Percentiles rank a stretch among this genome's conserved stretches.
Evolutionary conservation across 208 protist genomes (phyloP).

Genomic region (Zelonia costaricensis): DNA sequence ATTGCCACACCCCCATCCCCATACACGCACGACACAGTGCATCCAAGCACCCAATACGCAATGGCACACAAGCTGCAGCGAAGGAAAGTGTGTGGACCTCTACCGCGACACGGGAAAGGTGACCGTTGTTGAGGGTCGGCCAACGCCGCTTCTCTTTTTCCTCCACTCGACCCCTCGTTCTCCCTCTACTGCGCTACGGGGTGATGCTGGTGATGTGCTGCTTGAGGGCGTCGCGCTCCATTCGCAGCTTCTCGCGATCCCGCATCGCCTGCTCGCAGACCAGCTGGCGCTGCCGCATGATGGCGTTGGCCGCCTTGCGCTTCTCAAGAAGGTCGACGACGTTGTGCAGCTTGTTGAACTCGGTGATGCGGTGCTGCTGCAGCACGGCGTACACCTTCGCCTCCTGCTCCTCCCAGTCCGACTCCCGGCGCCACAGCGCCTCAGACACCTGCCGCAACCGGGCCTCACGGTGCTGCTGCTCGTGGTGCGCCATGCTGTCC

Average conservation of each 20-base stretch:
- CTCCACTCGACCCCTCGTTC: no score
- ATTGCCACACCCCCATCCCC: no score
- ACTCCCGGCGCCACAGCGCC: conserved; percentile 42
- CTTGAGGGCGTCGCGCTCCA: conserved; percentile 33
- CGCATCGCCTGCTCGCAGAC: conserved; percentile 44
- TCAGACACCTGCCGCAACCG: conserved; percentile 34
- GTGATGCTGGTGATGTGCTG: conserved; percentile 6
- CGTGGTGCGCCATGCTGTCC: conserved; percentile 37
- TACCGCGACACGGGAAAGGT: no score
- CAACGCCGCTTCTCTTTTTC: no score
- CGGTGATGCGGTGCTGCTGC: conserved; percentile 61
- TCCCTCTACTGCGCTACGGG: no score
- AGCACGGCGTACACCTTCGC: conserved; percentile 58
- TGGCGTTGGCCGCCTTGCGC: conserved; percentile 42
- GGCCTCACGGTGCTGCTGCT: conserved; percentile 35
- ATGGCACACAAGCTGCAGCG: no score
- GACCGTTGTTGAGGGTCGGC: no score
- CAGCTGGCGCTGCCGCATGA: conserved; percentile 51
- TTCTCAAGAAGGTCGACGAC: conserved; percentile 69
- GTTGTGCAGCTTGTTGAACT: conserved; percentile 75
- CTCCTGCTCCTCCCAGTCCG: conserved; percentile 61
- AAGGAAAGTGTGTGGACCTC: no score
- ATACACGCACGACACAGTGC: no score
- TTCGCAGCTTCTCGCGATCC: conserved; percentile 45
- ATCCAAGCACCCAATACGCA: no score